Evolutionary conservation across 2,329 filamentous ascomycete species (phyloP).

Genomic region (Neofusicoccum parvum): DNA sequence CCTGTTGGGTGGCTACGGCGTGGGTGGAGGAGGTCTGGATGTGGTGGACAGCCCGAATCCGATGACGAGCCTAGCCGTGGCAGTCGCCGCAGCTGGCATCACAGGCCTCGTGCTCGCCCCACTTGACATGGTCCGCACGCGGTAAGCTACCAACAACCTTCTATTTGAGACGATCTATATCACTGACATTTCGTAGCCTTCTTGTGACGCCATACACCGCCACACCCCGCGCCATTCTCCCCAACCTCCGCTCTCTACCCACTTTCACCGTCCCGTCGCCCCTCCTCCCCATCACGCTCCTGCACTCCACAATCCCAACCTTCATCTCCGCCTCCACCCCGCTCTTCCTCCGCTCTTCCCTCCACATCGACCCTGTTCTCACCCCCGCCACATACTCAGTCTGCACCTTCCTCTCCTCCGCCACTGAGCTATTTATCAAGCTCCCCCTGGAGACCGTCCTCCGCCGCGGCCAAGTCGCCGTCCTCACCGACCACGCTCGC

Average conservation of each 20-base stretch:
- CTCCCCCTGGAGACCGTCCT: slow-evolving; percentile 91
- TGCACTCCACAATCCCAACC: slow-evolving; percentile 83
- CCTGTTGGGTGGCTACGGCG: slow-evolving; percentile 47
- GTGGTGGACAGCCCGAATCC: slow-evolving; percentile 81
- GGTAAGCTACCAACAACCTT: slow-evolving; percentile 33
- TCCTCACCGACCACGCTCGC: slow-evolving; percentile 45
- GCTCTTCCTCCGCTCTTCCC: slow-evolving; percentile 79
- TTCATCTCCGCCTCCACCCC: slow-evolving; percentile 81
- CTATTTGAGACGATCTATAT: background rate
- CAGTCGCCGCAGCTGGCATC: slow-evolving; percentile 64
- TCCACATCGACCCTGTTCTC: slow-evolving; percentile 78
- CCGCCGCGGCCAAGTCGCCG: slow-evolving; percentile 80
- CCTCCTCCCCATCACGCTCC: slow-evolving; percentile 79
- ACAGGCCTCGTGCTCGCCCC: slow-evolving; percentile 83
- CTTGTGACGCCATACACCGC: slow-evolving; percentile 81
- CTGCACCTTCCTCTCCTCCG: slow-evolving; percentile 78
- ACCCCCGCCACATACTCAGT: slow-evolving; percentile 82
- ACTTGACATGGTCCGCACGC: slow-evolving; percentile 85
- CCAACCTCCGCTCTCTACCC: slow-evolving; percentile 75
- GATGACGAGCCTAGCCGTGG: slow-evolving; percentile 75
- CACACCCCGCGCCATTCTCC: slow-evolving; percentile 74
- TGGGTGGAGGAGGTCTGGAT: slow-evolving; percentile 67
- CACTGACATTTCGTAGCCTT: slow-evolving; percentile 54
- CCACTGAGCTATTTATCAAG: slow-evolving; percentile 79
- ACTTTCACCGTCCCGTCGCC: slow-evolving; percentile 67